phyloP scores from a whole-genome alignment of 2,329 filamentous ascomycete species.

The Sporothrix inflata region DNA sequence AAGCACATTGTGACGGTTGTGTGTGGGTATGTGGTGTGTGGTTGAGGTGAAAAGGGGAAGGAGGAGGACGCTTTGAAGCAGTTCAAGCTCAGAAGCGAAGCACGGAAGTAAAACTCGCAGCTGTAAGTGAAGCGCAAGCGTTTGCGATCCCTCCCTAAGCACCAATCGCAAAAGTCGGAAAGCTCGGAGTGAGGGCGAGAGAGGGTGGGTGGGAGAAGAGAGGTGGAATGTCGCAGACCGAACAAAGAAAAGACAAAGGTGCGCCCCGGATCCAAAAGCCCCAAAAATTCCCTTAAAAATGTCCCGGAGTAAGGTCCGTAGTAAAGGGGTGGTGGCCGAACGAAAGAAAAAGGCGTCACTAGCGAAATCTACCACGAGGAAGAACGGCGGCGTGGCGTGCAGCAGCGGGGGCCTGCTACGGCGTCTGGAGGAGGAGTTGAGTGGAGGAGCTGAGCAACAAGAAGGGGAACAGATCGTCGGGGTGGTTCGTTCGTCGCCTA shows the following conservation, averaged over 20 bases:
- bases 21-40: background rate
- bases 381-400: constrained; percentile 6
- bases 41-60: background rate
- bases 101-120: background rate
- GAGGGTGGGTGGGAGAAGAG: background rate
- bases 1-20: constrained; percentile 63
- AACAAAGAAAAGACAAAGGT: constrained; percentile 9
- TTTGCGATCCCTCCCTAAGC: background rate
- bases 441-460: constrained; percentile 1
- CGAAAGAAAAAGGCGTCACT: constrained; percentile 2
- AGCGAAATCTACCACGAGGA: constrained; percentile 7
- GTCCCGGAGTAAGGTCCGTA: background rate
- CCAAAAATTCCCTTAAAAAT: background rate
- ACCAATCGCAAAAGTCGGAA: constrained; percentile 9
- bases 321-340: background rate
- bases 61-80: background rate
- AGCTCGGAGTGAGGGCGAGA: constrained; percentile 1
- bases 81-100: background rate
- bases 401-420: constrained; percentile 8
- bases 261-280: background rate
- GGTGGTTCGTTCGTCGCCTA: background rate
- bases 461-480: constrained; percentile 15
- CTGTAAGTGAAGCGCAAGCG: background rate
- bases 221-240: background rate
- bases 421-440: background rate